A percentile compares a stretch with the other conserved stretches of the same genome.
Conservation (phyloP, 2,329 filamentous ascomycete species). For the Herpotrichia juniperi region DNA sequence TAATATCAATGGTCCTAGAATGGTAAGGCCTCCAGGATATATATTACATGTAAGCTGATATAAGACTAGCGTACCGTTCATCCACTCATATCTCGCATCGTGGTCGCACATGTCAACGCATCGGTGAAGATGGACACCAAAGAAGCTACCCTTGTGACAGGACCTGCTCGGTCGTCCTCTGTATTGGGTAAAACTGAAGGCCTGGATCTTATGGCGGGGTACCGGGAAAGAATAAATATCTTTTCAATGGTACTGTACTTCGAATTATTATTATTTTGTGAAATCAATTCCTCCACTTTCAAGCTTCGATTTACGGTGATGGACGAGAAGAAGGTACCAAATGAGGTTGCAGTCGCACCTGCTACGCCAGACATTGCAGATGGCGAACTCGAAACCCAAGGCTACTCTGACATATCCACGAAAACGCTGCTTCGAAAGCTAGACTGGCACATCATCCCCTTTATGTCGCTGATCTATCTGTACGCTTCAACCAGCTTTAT, state of each 20-base stretch:
- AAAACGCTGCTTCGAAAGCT: conserved; percentile 60
- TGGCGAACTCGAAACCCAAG: conserved; percentile 32
- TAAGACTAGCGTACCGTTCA: too few species aligned
- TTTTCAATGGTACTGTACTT: too few species aligned
- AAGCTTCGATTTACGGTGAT: not conserved
- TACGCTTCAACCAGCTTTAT: too few species aligned
- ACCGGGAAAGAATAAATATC: too few species aligned
- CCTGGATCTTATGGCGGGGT: not conserved
- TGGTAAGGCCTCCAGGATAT: too few species aligned
- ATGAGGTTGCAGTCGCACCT: conserved; percentile 11
- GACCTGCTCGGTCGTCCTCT: not conserved
- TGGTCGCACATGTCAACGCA: too few species aligned
- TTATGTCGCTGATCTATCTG: conserved; percentile 65
- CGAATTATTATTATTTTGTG: too few species aligned
- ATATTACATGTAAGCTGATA: too few species aligned
- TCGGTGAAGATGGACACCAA: too few species aligned
- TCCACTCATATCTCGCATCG: too few species aligned
- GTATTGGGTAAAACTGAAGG: not conserved
- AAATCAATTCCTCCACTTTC: not conserved
- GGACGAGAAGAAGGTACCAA: conserved; percentile 16
- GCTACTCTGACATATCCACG: conserved; percentile 50
- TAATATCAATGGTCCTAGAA: too few species aligned
- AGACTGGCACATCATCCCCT: conserved; percentile 63
- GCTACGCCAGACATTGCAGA: conserved; percentile 13
- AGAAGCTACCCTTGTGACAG: not conserved